Evolutionary conservation across 139 green algal species (phyloP), one percentile per base, ranked within the genome.

Genomic region (Closterium sp.): DNA sequence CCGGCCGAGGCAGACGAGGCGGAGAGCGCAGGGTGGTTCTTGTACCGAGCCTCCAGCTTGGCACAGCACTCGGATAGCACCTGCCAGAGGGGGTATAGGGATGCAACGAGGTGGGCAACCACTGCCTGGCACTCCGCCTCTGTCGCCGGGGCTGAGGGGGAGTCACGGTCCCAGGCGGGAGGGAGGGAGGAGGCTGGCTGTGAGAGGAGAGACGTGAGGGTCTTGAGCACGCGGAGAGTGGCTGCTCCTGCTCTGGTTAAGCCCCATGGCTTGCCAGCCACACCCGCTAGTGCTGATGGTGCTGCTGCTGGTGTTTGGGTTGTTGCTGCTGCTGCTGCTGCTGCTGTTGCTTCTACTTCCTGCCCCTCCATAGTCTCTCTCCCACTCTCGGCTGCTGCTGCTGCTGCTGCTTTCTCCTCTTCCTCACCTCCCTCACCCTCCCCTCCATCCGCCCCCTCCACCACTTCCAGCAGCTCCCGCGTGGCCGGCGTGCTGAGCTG

Each of bases 171-270:
- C 55, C 55, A 76, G 12, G 55, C 55, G 16, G 55, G 55, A 28
- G 55, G 55, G 55, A 25, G 55, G 55, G 55, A 76, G 55, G 55
- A 76, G 55, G 55, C 12, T 16, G 55, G 55, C 25, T 76, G 55
- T 25, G 88, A 93, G 33, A 93, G 43, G 10, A 97, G 95, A 25
- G 89, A 89, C 88, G 95, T 90, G 76, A 98, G 89, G n/a, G 93
- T 92, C 85, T 97, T 93, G 91, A 98, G 94, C 43, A 97, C 91
- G 30, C 96, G 94, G 92, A 97, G 94, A 34, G 97, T 90, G 34
- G 94, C 92, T 1, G 86, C 90, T n/a, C 96, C 95, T 83, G 76
- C 86, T 64, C 28, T 91, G 2, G 88, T 55, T 19, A 76, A 3
- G 2, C 55, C 55, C 55, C 55, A 76, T 76, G 55, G 36, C 36